phyloP scores from a whole-genome alignment of 345 rosid genomes.

The Gossypium stocksii region DNA sequence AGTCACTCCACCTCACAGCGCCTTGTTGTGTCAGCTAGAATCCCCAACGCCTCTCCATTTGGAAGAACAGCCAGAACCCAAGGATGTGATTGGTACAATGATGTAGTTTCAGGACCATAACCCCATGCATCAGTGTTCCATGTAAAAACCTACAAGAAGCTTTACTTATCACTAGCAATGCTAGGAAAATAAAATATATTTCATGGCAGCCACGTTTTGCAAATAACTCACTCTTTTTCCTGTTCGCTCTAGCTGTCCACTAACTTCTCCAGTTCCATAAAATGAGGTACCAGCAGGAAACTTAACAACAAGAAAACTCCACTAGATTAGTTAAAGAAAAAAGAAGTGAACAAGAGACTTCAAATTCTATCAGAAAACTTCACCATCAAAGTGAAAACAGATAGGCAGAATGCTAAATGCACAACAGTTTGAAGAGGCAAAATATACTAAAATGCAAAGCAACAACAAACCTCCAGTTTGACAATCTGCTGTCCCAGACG shows the following conservation, averaged over 20 bases:
- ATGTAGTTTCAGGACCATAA: slow-evolving; percentile 77
- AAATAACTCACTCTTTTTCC: slow-evolving; percentile 67
- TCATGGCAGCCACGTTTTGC: background rate
- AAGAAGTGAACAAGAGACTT: background rate
- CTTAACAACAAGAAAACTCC: slow-evolving; percentile 34
- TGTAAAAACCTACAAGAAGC: slow-evolving; percentile 60
- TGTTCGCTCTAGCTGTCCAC: slow-evolving; percentile 90
- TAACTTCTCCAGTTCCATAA: slow-evolving; percentile 95
- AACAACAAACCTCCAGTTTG: slow-evolving; percentile 49
- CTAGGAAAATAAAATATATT: background rate
- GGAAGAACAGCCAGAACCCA: slow-evolving; percentile 90
- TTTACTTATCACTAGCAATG: background rate
- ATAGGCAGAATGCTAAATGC: background rate
- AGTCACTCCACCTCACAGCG: slow-evolving; percentile 68
- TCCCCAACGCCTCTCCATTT: slow-evolving; percentile 74
- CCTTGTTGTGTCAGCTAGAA: slow-evolving; percentile 84
- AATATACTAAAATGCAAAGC: background rate
- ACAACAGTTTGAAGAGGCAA: background rate
- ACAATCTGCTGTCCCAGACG: slow-evolving; percentile 57
- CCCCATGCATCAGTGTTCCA: slow-evolving; percentile 95
- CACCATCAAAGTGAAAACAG: background rate
- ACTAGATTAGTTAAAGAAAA: background rate
- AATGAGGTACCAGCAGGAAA: slow-evolving; percentile 75
- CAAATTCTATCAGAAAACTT: background rate
- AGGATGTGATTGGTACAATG: slow-evolving; percentile 94